Percentiles rank a stretch among this genome's conserved stretches.
These are phyloP conservation scores for Pseudoneurospora amorphoporcata DNA, from an alignment of 495 filamentous ascomycete species.

Conservation along the genomic window DNA sequence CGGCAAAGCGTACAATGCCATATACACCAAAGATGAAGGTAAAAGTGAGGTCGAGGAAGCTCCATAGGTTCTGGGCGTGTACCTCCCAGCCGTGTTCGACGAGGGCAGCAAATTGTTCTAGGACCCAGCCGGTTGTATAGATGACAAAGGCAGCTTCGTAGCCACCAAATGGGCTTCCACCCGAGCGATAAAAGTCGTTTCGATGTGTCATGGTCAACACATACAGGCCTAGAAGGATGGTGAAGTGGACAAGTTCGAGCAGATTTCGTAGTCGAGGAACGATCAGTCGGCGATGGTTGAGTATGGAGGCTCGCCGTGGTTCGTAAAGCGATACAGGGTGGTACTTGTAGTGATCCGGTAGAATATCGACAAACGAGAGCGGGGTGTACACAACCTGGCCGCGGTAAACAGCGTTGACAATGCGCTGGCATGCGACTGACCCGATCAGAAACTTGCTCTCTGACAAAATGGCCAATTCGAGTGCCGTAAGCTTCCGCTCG, in stretches of 20 bases:
- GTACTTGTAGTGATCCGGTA: slow-evolving; percentile 57
- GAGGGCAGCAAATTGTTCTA: slow-evolving; percentile 53
- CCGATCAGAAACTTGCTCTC: slow-evolving; percentile 51
- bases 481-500: slow-evolving; percentile 47
- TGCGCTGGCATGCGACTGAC: slow-evolving; percentile 47
- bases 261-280: slow-evolving; percentile 50
- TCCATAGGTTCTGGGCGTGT: slow-evolving; percentile 58
- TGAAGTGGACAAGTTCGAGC: slow-evolving; percentile 49
- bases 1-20: slow-evolving; percentile 42
- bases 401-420: slow-evolving; percentile 49
- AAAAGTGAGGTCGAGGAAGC: slow-evolving; percentile 55
- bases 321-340: slow-evolving; percentile 53
- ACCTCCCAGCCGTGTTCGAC: slow-evolving; percentile 61
- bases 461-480: slow-evolving; percentile 54
- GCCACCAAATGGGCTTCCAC: slow-evolving; percentile 31
- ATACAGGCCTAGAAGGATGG: slow-evolving; percentile 45
- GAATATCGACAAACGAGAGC: slow-evolving; percentile 49
- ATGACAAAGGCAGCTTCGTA: slow-evolving; percentile 45
- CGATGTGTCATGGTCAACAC: slow-evolving; percentile 44
- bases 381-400: slow-evolving; percentile 53
- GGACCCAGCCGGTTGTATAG: slow-evolving; percentile 48
- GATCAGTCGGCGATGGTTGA: slow-evolving; percentile 58
- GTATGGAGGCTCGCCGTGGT: slow-evolving; percentile 43
- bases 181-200: slow-evolving; percentile 28
- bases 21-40: slow-evolving; percentile 45